These are phyloP conservation scores for Pythium grandisporangium DNA, from an alignment of 352 stramenopile species.

Conservation along the genomic window DNA sequence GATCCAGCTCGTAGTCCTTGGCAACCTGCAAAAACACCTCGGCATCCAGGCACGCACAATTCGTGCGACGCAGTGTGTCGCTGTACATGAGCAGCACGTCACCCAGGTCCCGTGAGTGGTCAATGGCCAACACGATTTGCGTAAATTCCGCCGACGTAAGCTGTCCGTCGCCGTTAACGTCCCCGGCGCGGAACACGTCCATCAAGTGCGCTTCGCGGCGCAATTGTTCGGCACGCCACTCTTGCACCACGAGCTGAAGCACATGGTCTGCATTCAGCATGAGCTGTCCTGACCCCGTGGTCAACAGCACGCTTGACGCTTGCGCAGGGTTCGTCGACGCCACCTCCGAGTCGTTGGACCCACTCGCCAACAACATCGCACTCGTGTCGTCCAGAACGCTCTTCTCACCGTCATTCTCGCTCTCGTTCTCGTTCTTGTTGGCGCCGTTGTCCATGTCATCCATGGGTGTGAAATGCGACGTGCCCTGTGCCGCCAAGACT, in stretches of 20 bases:
- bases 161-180: conserved; percentile 73
- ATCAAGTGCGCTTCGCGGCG: conserved; percentile 55
- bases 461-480: conserved; percentile 11
- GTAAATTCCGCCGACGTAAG: conserved; percentile 71
- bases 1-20: conserved; percentile 66
- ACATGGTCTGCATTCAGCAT: conserved; percentile 66
- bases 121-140: conserved; percentile 72
- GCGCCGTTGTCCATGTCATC: no score
- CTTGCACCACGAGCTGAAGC: conserved; percentile 46
- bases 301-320: neutral
- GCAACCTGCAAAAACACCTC: conserved; percentile 67
- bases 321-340: conserved; percentile 5
- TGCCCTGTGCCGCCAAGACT: conserved; percentile 29
- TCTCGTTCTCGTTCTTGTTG: no score
- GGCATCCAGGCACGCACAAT: conserved; percentile 40
- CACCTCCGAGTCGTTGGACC: no score
- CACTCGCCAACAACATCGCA: no score
- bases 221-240: conserved; percentile 65
- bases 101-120: conserved; percentile 43
- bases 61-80: conserved; percentile 58
- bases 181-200: conserved; percentile 63
- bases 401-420: neutral
- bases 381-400: conserved; percentile 1
- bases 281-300: neutral
- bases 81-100: conserved; percentile 80